Evolutionary conservation across 805 yeast species (phyloP).

Genomic region (Zygotorulaspora danielsina): DNA sequence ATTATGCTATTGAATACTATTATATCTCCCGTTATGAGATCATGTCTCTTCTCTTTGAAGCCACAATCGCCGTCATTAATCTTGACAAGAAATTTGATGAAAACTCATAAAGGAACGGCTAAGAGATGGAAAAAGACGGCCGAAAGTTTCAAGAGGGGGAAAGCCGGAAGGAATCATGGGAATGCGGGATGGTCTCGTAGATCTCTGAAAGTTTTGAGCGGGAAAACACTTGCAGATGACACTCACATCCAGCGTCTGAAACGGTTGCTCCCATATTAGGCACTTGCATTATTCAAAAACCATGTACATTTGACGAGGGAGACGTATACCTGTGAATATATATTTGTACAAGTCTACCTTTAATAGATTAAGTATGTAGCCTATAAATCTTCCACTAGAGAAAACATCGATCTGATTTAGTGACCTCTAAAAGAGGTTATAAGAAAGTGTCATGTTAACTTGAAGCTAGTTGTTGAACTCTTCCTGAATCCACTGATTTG

Average conservation of each 20-base stretch:
- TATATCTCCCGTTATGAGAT: not conserved
- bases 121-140: slow-evolving; percentile 81
- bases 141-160: slow-evolving; percentile 59
- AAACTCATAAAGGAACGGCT: slow-evolving; percentile 83
- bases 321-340: slow-evolving; percentile 5
- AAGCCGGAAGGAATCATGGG: slow-evolving; percentile 89
- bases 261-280: slow-evolving; percentile 47
- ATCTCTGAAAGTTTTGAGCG: slow-evolving; percentile 54
- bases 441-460: no score
- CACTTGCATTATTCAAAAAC: not conserved
- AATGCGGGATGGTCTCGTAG: slow-evolving; percentile 81
- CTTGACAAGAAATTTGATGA: slow-evolving; percentile 43
- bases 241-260: slow-evolving; percentile 56
- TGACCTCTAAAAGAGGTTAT: no score
- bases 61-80: slow-evolving; percentile 14
- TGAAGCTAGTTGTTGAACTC: slow-evolving; percentile 41
- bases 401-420: no score
- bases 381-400: no score
- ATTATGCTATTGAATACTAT: not conserved
- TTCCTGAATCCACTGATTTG: slow-evolving; percentile 52
- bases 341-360: no score
- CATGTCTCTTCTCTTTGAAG: not conserved
- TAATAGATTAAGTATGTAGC: no score
- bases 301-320: no score
- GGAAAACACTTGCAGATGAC: slow-evolving; percentile 51